Evolutionary conservation across 805 yeast genomes (phyloP).

Genomic region (Pichia cabralensis): DNA sequence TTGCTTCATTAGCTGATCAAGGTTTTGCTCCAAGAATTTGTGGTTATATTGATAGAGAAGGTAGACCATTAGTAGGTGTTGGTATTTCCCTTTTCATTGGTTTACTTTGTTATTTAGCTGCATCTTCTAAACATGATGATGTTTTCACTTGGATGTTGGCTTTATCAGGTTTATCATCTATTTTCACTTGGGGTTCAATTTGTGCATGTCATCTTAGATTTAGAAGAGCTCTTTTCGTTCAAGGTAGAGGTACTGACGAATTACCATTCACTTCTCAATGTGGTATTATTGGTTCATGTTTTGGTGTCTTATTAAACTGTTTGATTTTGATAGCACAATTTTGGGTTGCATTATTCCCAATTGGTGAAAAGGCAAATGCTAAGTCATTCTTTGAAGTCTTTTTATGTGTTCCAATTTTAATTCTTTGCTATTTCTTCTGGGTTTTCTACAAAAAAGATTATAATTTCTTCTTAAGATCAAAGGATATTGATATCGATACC

Average conservation of each 20-base stretch:
- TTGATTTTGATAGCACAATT: slow-evolving; percentile 64
- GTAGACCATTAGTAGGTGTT: slow-evolving; percentile 71
- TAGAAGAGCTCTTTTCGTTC: slow-evolving; percentile 51
- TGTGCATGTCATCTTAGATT: slow-evolving; percentile 58
- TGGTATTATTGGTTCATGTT: slow-evolving; percentile 57
- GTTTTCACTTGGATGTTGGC: slow-evolving; percentile 69
- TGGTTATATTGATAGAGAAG: slow-evolving; percentile 61
- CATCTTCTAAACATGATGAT: slow-evolving; percentile 40
- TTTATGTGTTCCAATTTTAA: slow-evolving; percentile 51
- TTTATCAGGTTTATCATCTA: slow-evolving; percentile 62
- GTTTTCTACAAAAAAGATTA: slow-evolving; percentile 33
- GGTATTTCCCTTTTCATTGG: slow-evolving; percentile 42
- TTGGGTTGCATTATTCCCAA: slow-evolving; percentile 72
- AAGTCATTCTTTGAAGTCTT: slow-evolving; percentile 50
- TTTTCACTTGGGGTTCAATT: slow-evolving; percentile 70
- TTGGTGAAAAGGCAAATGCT: slow-evolving; percentile 41
- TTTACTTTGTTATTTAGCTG: slow-evolving; percentile 49
- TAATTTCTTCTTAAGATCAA: slow-evolving; percentile 33
- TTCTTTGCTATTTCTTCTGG: slow-evolving; percentile 33
- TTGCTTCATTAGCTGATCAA: slow-evolving; percentile 57
- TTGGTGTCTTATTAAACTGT: slow-evolving; percentile 46
- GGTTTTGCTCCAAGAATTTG: slow-evolving; percentile 54
- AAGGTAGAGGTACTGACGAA: slow-evolving; percentile 58
- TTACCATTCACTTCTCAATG: slow-evolving; percentile 53
- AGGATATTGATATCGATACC: slow-evolving; percentile 46